phyloP scores from a whole-genome alignment of 805 yeast genomes.

The Starmerella khaoyaiensis region DNA sequence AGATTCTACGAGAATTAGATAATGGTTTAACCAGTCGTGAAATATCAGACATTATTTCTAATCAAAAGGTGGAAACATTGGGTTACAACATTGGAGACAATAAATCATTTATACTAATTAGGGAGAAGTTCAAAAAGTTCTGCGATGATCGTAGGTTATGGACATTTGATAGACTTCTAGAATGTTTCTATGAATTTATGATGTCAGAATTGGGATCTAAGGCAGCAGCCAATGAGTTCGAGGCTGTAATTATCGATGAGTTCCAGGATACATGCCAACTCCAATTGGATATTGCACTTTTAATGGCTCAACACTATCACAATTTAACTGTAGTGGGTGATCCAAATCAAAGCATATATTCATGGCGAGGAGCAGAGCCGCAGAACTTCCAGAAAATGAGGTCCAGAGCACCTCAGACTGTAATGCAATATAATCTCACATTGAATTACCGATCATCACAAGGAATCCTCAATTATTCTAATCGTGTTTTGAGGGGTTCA shows the following conservation, averaged over 20 bases:
- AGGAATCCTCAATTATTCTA: slow-evolving; percentile 52
- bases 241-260: slow-evolving; percentile 81
- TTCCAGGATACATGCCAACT: slow-evolving; percentile 81
- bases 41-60: too few species aligned
- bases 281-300: slow-evolving; percentile 56
- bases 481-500: slow-evolving; percentile 49
- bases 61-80: too few species aligned
- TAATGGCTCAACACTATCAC: slow-evolving; percentile 30
- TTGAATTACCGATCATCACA: slow-evolving; percentile 75
- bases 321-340: slow-evolving; percentile 84
- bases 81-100: too few species aligned
- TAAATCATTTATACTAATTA: too few species aligned
- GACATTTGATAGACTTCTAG: slow-evolving; percentile 77
- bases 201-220: slow-evolving; percentile 8
- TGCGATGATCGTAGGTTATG: slow-evolving; percentile 34
- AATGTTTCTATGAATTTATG: slow-evolving; percentile 42
- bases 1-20: too few species aligned
- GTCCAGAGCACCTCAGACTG: slow-evolving; percentile 22
- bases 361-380: slow-evolving; percentile 68
- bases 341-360: slow-evolving; percentile 90
- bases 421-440: slow-evolving; percentile 28
- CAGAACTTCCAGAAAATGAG: slow-evolving; percentile 51
- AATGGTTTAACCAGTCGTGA: too few species aligned
- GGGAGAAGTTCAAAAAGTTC: slow-evolving; percentile 49
- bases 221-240: slow-evolving; percentile 35